phyloP scores from a whole-genome alignment of 371 early-diverging fungal genomes.

The Capillidium heterosporum region DNA sequence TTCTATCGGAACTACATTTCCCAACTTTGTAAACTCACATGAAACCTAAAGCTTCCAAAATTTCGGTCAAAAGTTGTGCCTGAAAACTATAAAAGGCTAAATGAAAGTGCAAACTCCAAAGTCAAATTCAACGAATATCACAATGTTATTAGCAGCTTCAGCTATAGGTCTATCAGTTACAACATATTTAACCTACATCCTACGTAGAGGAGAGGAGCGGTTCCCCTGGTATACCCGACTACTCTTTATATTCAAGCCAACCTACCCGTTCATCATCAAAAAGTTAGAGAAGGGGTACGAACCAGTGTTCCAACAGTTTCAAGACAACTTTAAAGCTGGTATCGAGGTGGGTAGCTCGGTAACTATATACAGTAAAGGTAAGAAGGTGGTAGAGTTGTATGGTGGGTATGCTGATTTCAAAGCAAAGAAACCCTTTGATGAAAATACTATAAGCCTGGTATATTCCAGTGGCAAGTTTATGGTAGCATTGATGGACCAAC shows the following conservation, averaged over 20 bases:
- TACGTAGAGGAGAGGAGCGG: not conserved
- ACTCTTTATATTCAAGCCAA: not conserved
- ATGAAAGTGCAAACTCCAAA: too few species aligned
- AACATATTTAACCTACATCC: not conserved
- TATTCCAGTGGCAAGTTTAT: conserved; percentile 42
- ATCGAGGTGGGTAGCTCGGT: not conserved
- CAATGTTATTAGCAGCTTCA: too few species aligned
- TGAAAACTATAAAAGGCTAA: too few species aligned
- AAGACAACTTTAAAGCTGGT: not conserved
- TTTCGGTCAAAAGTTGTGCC: too few species aligned
- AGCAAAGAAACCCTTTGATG: conserved; percentile 17
- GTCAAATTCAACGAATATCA: too few species aligned
- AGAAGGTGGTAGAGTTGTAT: not conserved
- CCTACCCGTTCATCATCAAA: not conserved
- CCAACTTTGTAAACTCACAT: too few species aligned
- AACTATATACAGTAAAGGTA: not conserved
- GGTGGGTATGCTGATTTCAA: not conserved
- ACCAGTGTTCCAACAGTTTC: not conserved
- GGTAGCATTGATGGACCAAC: not conserved
- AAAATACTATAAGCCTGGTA: conserved; percentile 35
- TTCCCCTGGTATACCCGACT: not conserved
- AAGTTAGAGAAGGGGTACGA: not conserved
- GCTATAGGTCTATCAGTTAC: too few species aligned
- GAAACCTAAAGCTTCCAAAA: too few species aligned
- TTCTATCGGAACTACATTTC: too few species aligned